These are phyloP conservation scores for Penium margaritaceum DNA, from an alignment of 139 green algal species.

Conservation along the genomic window DNA sequence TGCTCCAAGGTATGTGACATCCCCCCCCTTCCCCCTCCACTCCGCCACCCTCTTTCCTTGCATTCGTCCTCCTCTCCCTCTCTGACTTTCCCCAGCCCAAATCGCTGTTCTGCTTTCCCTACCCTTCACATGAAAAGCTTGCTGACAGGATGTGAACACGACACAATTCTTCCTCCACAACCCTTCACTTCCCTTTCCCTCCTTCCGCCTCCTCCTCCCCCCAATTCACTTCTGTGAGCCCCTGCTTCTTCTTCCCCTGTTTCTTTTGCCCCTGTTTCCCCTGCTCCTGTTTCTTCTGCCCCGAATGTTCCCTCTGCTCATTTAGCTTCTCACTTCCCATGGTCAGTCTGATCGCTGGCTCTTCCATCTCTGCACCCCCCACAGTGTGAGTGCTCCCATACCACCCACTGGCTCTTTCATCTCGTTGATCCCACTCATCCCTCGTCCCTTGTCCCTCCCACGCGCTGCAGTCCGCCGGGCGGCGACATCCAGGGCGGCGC, in stretches of 20 bases:
- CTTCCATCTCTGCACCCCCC: background rate
- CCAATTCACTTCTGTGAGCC: background rate
- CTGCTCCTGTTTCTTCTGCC: background rate
- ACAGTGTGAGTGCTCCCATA: background rate
- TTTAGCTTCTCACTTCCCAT: background rate
- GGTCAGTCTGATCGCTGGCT: background rate
- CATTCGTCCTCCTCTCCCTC: background rate
- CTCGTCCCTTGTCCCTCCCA: background rate
- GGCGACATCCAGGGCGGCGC: background rate
- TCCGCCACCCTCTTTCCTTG: conserved; percentile 1
- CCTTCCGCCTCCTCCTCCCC: background rate
- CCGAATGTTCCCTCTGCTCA: background rate
- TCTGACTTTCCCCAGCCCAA: background rate
- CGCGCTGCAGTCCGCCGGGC: background rate
- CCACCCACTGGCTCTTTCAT: background rate
- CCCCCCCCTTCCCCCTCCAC: background rate
- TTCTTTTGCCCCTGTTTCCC: background rate
- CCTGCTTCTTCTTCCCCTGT: background rate
- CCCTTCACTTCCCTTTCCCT: too few relatives aligned
- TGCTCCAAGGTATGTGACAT: background rate
- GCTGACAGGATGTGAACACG: background rate
- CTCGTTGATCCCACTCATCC: background rate
- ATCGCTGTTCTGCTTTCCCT: background rate
- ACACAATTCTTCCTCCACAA: conserved; percentile 7
- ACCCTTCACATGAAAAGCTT: background rate